phyloP scores from a whole-genome alignment of 176 grass and related monocot genomes.

The Musa troglodytarum region DNA sequence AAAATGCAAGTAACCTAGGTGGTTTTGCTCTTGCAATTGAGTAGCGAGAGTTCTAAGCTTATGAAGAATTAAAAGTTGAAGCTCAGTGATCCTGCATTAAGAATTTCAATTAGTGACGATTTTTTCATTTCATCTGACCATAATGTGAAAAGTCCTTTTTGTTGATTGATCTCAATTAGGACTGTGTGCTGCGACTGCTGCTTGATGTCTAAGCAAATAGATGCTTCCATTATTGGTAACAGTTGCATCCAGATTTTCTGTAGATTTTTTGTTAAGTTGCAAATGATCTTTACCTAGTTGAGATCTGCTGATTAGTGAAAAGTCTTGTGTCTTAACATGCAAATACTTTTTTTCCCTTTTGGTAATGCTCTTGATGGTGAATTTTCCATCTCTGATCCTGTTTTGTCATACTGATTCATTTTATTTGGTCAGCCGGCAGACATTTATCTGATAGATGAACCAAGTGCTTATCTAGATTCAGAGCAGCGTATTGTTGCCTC shows the following conservation, averaged over 20 bases:
- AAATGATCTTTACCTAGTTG: not conserved
- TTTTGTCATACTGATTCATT: conserved; percentile 7
- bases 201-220: too few species aligned
- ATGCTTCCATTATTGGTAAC: too few species aligned
- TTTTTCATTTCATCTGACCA: not conserved
- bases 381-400: not conserved
- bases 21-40: not conserved
- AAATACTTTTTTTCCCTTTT: not conserved
- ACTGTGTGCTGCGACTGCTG: not conserved
- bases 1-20: not conserved
- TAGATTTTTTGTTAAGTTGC: not conserved
- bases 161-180: not conserved
- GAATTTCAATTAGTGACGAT: too few species aligned
- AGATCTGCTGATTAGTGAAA: not conserved
- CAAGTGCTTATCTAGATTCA: conserved; percentile 84
- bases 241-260: not conserved
- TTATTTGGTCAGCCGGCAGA: conserved; percentile 55
- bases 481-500: conserved; percentile 80
- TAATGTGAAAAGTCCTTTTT: not conserved
- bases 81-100: too few species aligned
- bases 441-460: conserved; percentile 91
- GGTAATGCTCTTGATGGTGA: not conserved
- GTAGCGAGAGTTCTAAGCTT: not conserved
- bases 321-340: not conserved
- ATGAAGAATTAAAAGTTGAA: too few species aligned